Base-by-base conservation (phyloP, 2,329 filamentous ascomycete genomes). In the Arthrobotrys iridis region DNA sequence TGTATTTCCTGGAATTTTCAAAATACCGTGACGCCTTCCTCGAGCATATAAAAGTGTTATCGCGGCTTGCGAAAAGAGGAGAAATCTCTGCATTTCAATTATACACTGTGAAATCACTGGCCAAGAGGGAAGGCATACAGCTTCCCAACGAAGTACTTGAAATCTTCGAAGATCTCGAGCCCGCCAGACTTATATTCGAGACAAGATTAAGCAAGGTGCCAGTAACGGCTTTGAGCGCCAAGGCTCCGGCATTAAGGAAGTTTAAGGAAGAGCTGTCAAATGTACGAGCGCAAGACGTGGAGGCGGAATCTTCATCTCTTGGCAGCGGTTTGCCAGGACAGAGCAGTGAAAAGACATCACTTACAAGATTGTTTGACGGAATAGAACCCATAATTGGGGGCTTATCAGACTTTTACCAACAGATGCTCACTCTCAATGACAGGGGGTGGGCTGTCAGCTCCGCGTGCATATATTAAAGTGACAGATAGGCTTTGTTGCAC, bases 331-430 rank as follows among this genome's bases (percentile, higher is more conserved):
- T 58, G 35, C 15, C 46, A 46, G 46, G 18, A 24, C 26, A 40
- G 4, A 30, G 18, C 28, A 20, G 7, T 13, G 46, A 22, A 24
- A 55, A 33, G 28, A 15, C 46, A 20, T 50, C 55, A 37, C 18
- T 48, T 28, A 62, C 55, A 50, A 43, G 43, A 55, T n/a, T 67
- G 20, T 58, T 74, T 48, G 50, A 55, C 10, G n/a, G 52, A 43
- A 74, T 62, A 18, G 70, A 74, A 41, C 70, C 70, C 35, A 33
- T 63, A 40, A 28, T 74, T 26, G 70, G 70, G 37, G 55, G 62
- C 33, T 63, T 74, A 52, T 52, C 70, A 33, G 62, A 74, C 22
- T 66, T 67, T 35, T 74, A 74, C 40, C 55, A 74, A 46, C 65
- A 58, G 18, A 62, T 57, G 62, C 45, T 67, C 52, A 62, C 40